A percentile compares a stretch with the other conserved stretches of the same genome.
Evolutionary conservation across 2,329 filamentous ascomycete species (phyloP).

Genomic region (Celoporthe dispersa): DNA sequence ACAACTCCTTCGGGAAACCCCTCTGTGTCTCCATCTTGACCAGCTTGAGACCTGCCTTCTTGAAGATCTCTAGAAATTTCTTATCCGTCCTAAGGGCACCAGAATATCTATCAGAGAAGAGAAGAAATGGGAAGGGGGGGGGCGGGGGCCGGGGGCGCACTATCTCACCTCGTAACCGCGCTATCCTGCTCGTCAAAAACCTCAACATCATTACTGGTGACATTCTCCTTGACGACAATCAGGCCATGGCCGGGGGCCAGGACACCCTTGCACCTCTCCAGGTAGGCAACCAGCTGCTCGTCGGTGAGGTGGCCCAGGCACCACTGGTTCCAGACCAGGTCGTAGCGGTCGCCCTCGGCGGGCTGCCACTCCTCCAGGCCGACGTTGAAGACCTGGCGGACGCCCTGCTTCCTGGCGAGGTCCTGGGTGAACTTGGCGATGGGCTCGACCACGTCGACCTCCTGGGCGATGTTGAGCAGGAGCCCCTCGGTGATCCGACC

Average conservation of each 20-base stretch:
- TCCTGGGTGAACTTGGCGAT: slow-evolving; percentile 77
- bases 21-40: slow-evolving; percentile 72
- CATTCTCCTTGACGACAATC: slow-evolving; percentile 83
- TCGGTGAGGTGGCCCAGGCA: slow-evolving; percentile 84
- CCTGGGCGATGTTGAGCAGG: slow-evolving; percentile 69
- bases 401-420: slow-evolving; percentile 61
- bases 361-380: slow-evolving; percentile 75
- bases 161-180: slow-evolving; percentile 69
- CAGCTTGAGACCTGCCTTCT: slow-evolving; percentile 69
- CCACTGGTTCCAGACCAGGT: slow-evolving; percentile 91
- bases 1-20: slow-evolving; percentile 70
- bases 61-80: slow-evolving; percentile 73
- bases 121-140: background rate
- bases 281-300: slow-evolving; percentile 68
- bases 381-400: slow-evolving; percentile 68
- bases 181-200: slow-evolving; percentile 77
- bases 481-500: slow-evolving; percentile 82
- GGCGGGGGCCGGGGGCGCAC: background rate
- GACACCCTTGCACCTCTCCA: slow-evolving; percentile 61
- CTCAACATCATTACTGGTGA: slow-evolving; percentile 62
- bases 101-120: slow-evolving; percentile 15
- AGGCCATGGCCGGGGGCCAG: slow-evolving; percentile 49
- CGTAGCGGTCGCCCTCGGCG: slow-evolving; percentile 59
- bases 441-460: slow-evolving; percentile 85
- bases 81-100: slow-evolving; percentile 61